A percentile compares a stretch with the other conserved stretches of the same genome.
These are phyloP conservation scores for Chalciporus piperatus DNA, from an alignment of 768 basidiomycete species.

Conservation along the genomic window DNA sequence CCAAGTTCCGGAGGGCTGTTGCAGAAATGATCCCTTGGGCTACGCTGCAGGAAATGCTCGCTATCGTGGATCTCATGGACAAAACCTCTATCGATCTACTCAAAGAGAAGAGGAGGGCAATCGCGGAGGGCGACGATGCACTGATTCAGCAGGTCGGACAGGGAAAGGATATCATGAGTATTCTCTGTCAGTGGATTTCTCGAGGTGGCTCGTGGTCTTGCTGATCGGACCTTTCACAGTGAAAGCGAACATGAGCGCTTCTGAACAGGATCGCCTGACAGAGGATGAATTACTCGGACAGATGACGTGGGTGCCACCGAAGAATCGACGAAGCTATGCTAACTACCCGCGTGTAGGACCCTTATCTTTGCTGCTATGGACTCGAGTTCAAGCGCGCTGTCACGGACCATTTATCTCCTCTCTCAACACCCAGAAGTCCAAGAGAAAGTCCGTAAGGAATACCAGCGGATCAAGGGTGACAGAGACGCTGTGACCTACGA, in stretches of 20 bases:
- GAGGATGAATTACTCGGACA: conserved; percentile 48
- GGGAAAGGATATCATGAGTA: conserved; percentile 50
- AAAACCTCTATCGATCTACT: conserved; percentile 41
- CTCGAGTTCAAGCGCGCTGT: conserved; percentile 36
- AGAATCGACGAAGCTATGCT: neutral
- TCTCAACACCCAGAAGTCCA: neutral
- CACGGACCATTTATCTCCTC: no score
- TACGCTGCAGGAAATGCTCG: conserved; percentile 40
- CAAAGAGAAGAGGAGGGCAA: conserved; percentile 34
- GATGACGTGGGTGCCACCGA: conserved; percentile 39
- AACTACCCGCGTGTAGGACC: conserved; percentile 28
- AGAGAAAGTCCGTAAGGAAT: neutral
- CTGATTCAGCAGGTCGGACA: conserved; percentile 23
- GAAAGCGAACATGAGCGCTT: conserved; percentile 37
- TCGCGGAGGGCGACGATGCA: conserved; percentile 25
- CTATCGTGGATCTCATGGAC: conserved; percentile 50
- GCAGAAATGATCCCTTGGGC: conserved; percentile 40
- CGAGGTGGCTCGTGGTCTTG: neutral
- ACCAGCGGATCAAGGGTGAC: neutral
- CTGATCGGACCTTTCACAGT: conserved; percentile 19
- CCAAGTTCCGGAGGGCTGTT: conserved; percentile 41
- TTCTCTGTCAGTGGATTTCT: conserved; percentile 37
- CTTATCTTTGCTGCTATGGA: conserved; percentile 51
- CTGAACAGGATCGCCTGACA: conserved; percentile 35
- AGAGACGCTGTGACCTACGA: neutral